Evolutionary conservation across 805 yeast species (phyloP), one percentile per base, ranked within the genome.

Genomic region (baker's yeast (Saccharomyces cerevisiae)): DNA sequence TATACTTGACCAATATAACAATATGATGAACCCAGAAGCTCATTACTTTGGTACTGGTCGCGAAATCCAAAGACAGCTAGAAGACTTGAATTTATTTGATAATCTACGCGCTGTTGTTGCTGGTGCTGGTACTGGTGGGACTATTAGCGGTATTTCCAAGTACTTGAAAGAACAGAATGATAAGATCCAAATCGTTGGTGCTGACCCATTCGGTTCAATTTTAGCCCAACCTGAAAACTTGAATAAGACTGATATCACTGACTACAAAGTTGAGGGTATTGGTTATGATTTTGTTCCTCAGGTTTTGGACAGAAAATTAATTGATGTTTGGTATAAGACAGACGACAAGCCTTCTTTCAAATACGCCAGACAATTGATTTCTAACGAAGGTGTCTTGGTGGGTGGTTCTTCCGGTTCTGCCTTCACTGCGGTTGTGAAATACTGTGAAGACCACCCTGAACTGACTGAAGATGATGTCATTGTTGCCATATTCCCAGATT

Each of bases 41-140:
- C 96, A 88, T 71, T 87, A 85, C 70, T 79, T 76, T 64, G 90
- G 91, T 52, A 88, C 96, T 24, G 96, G 96, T 53, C 82, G 73
- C 59, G 96, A 88, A 73, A 88, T 88, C 64, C 87, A 90, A 83
- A 82, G 83, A 57, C 96, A 88, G 72, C 80, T 92, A 14, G 71
- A 77, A 27, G 55, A 64, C 9, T 52, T 69, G 29, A 55, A 62
- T 27, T 51, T 58, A 50, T 69, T 68, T 49, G 88, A 91, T 36
- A 79, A 83, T 56, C 76, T 89, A 52, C 82, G 81, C 53, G 89
- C 84, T 57, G 76, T 89, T 48, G 86, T 89, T 53, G 96, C 96
- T 41, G 96, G 96, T 70, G 96, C 96, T 6, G 96, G 96, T 73
- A 88, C 96, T 55, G 96, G 96, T 72, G 96, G 96, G 73, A 88